Conservation (phyloP, 2,329 filamentous ascomycete genomes). For the Epicoccum nigrum region DNA sequence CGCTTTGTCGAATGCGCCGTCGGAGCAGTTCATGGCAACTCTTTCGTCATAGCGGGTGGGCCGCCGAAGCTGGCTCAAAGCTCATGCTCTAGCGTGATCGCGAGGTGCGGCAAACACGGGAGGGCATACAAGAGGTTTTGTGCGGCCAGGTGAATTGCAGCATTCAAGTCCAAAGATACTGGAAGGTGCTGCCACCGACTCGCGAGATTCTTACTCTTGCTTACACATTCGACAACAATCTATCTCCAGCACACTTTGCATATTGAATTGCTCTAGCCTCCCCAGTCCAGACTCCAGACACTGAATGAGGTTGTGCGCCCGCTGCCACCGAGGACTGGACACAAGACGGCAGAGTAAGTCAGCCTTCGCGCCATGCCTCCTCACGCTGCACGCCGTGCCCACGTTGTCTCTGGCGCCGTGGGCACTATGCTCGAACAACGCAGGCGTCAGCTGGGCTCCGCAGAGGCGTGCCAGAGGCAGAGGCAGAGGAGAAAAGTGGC, state of each 20-base stretch:
- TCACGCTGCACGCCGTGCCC: constrained; percentile 21
- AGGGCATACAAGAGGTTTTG: constrained; percentile 18
- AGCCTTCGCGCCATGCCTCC: constrained; percentile 24
- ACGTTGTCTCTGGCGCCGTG: constrained; percentile 21
- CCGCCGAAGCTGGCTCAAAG: constrained; percentile 24
- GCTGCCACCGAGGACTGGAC: constrained; percentile 23
- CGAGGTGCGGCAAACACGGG: constrained; percentile 29
- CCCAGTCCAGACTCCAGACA: constrained; percentile 1
- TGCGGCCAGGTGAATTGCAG: constrained; percentile 4
- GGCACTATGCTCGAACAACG: constrained; percentile 27
- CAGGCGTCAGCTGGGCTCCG: constrained; percentile 27
- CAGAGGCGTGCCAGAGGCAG: not conserved
- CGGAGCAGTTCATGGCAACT: constrained; percentile 18
- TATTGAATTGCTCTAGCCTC: no score
- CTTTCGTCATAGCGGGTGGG: constrained; percentile 37
- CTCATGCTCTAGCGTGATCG: constrained; percentile 28
- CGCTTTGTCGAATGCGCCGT: constrained; percentile 14
- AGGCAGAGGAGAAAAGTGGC: constrained; percentile 14
- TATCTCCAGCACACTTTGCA: constrained; percentile 2
- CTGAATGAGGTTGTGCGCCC: constrained; percentile 13
- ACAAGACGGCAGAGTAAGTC: constrained; percentile 26
- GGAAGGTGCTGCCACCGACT: no score
- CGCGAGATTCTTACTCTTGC: constrained; percentile 6
- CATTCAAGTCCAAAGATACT: no score
- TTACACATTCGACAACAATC: not conserved